Base-by-base conservation (phyloP, 1,284 basidiomycete species). In the Xerocomus nothofagi region DNA sequence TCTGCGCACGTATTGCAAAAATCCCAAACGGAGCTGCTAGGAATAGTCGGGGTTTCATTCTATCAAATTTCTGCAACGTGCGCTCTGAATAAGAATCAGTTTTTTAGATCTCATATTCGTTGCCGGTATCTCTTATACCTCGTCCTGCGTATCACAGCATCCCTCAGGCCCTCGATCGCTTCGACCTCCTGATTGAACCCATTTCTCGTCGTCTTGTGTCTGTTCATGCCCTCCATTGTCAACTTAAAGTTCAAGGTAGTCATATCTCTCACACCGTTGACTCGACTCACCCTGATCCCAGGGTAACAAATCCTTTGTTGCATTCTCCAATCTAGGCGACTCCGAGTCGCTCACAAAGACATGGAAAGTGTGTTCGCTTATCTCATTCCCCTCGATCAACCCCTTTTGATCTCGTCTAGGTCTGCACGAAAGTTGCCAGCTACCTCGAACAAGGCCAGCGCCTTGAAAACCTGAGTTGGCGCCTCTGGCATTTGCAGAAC, bases 291-390 rank as follows among this genome's bases (percentile, higher is more conserved):
- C 49, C 54, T 39, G 14, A 12, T 50, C 36, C 26, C 63, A 90
- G 87, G 88, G 88, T 72, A 91, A 91, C 80, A 91, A 90, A 76
- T 90, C 88, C 68, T 91, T 91, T 70, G 87, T 91, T 69, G 87
- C 88, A 54, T 91, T 91, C 73, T 87, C 84, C 68, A 89, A 91
- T 72, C 80, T 91, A 70, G 74, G 79, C 73, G 88, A 91, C 73
- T 76, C 80, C 51, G 89, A 91, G 67, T 79, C 87, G 53, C 74
- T 91, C 66, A 88, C 88, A 47, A 88, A 84, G 76, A 91, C 89
- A 59, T 91, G 88, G 89, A 91, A 91, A 79, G 88, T 86, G 2
- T 44, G 39, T 48, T 39, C 15, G 32, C 49, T 47, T 18, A 23
- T 39, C 44, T 6, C 53, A 42, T 43, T n/a, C 39, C 43, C 32